Evolutionary conservation across 306 rosid species (phyloP), one percentile per base, ranked within the genome.

Genomic region (Cucurbita ficifolia): DNA sequence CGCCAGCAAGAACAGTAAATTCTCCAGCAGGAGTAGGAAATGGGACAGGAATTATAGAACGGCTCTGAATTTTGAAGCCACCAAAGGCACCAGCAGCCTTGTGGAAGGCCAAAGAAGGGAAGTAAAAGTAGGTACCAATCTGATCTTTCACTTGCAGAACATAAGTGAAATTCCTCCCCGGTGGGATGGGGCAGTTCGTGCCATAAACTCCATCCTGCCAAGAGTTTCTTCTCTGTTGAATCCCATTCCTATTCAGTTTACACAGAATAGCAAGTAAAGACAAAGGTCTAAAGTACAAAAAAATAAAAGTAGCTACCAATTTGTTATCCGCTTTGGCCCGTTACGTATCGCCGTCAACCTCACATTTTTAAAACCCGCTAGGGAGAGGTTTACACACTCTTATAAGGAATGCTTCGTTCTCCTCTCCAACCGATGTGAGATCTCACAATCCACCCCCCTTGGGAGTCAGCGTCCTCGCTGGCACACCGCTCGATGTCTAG

Each of bases 201-300:
- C 98, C 96, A 75, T 83, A 88, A 3, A 92, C 91, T 77, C 98
- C 96, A 86, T 92, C 98, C 35, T 92, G 88, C 95, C 96, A 92
- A 49, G 96, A 88, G 78, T 92, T 92, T 76, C 91, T 90, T 77
- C 92, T 85, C 79, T 92, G 96, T 77, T 80, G 88, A 55, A 90
- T 87, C 29, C 98, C 98, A 57, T 90, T 88, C 96, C 96, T 92
- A 61, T 10, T 19, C 76, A 42, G 6, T 24, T 21, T 10, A 4
- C 18, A 52, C 51, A 7, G 68, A 19, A 65, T 11, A 45, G 16
- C 12, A 22, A 22, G 35, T 56, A 10, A 56, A 22, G 62, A 56
- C 38, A 59, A n/a, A 18, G 43, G 43, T 43, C 48, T 36, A 36
- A 8, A 16, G 48, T 17, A 38, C 24, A 16, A 17, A 39, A 61